These are phyloP conservation scores for Plasmodium knowlesi DNA, from an alignment of 169 alveolate species.

Conservation along the genomic window DNA sequence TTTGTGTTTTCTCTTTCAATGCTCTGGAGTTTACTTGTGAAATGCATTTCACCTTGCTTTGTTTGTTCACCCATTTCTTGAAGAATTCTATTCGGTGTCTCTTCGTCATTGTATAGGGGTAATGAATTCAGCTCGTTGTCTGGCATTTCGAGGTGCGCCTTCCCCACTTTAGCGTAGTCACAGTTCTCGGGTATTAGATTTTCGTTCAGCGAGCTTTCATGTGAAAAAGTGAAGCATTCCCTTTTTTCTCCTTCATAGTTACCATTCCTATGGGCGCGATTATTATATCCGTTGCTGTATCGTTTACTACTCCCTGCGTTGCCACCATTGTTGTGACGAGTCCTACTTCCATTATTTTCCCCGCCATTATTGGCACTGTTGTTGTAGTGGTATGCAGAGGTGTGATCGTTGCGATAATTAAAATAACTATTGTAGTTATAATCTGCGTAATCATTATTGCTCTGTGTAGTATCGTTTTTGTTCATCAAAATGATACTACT, in stretches of 20 bases:
- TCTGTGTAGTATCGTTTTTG: background rate
- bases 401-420: conserved; percentile 6
- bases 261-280: background rate
- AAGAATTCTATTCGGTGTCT: background rate
- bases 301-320: background rate
- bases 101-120: conserved; percentile 2
- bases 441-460: background rate
- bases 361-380: background rate
- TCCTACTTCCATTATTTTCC: background rate
- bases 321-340: background rate
- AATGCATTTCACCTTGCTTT: background rate
- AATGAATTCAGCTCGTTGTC: conserved; percentile 6
- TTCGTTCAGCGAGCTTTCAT: background rate
- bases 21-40: background rate
- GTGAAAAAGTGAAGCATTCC: background rate
- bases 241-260: background rate
- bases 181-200: background rate
- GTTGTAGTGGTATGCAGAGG: background rate
- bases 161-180: background rate
- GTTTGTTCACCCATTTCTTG: conserved; percentile 30
- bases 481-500: conserved; percentile 4
- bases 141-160: background rate
- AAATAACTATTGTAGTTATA: background rate
- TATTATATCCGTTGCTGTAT: background rate
- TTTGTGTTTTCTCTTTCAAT: background rate